These are phyloP conservation scores for Chrysosporium keratinophilum DNA, from an alignment of 2,329 filamentous ascomycete species.

Conservation along the genomic window DNA sequence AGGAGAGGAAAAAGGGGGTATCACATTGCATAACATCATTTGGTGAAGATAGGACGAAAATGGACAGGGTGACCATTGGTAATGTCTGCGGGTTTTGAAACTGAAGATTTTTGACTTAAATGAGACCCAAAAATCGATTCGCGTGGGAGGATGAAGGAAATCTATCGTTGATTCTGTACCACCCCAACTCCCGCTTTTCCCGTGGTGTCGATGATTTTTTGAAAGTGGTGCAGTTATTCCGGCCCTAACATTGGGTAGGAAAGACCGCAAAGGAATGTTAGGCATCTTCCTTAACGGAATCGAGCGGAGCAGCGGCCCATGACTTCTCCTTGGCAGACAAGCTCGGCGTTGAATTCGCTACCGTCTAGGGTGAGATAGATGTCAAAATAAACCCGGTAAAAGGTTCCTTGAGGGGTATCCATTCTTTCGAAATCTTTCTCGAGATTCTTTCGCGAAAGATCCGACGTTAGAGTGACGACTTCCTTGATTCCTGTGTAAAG, in stretches of 20 bases:
- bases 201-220: neutral
- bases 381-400: constrained; percentile 65
- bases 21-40: constrained; percentile 9
- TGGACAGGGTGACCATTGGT: neutral
- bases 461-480: constrained; percentile 92
- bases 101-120: neutral
- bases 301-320: constrained; percentile 93
- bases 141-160: neutral
- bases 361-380: constrained; percentile 89
- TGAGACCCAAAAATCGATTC: neutral
- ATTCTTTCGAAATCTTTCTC: constrained; percentile 99
- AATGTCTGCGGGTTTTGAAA: neutral
- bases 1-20: constrained; percentile 4
- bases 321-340: constrained; percentile 98
- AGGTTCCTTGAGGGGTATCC: constrained; percentile 95
- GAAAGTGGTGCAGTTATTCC: neutral
- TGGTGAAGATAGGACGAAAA: constrained; percentile 1
- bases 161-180: constrained; percentile 4
- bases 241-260: neutral
- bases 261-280: neutral
- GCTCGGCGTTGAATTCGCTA: constrained; percentile 92
- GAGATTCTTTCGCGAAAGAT: constrained; percentile 93
- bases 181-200: constrained; percentile 3
- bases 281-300: constrained; percentile 50
- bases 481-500: constrained; percentile 77